These are phyloP conservation scores for Amyloporia xantha DNA, from an alignment of 768 basidiomycete species.

Conservation along the genomic window DNA sequence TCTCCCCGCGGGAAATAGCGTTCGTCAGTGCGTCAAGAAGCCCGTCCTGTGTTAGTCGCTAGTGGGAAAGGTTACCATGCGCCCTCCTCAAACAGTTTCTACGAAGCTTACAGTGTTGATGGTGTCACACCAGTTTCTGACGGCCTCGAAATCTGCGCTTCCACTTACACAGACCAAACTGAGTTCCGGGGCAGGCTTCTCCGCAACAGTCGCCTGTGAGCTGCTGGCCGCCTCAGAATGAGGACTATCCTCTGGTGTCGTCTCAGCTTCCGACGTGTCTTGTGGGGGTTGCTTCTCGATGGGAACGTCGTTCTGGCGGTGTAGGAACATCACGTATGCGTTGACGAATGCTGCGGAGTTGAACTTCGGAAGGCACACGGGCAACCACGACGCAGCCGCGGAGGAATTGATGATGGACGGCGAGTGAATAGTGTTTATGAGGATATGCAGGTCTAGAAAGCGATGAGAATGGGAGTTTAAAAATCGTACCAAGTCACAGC, in stretches of 20 bases:
- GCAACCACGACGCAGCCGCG: slow-evolving; percentile 86
- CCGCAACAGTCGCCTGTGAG: slow-evolving; percentile 3
- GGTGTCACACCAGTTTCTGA: slow-evolving; percentile 67
- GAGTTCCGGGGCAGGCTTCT: slow-evolving; percentile 18
- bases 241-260: too few species aligned
- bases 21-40: slow-evolving; percentile 43
- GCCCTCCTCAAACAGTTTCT: not conserved
- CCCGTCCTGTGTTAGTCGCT: slow-evolving; percentile 65
- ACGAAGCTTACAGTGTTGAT: slow-evolving; percentile 46
- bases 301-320: slow-evolving; percentile 19
- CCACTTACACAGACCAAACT: slow-evolving; percentile 78
- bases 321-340: slow-evolving; percentile 75
- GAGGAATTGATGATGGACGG: slow-evolving; percentile 74
- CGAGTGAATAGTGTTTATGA: slow-evolving; percentile 84
- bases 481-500: not conserved
- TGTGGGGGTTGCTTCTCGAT: not conserved
- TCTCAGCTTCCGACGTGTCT: not conserved
- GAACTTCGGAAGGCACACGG: slow-evolving; percentile 93
- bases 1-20: slow-evolving; percentile 41
- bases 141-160: slow-evolving; percentile 79
- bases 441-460: slow-evolving; percentile 76
- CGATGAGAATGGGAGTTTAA: not conserved
- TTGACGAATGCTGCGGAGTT: slow-evolving; percentile 87
- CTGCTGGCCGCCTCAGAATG: not conserved
- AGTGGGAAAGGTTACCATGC: not conserved